These are phyloP conservation scores for Theobroma cacao DNA, from an alignment of 345 rosid species.

Conservation along the genomic window DNA sequence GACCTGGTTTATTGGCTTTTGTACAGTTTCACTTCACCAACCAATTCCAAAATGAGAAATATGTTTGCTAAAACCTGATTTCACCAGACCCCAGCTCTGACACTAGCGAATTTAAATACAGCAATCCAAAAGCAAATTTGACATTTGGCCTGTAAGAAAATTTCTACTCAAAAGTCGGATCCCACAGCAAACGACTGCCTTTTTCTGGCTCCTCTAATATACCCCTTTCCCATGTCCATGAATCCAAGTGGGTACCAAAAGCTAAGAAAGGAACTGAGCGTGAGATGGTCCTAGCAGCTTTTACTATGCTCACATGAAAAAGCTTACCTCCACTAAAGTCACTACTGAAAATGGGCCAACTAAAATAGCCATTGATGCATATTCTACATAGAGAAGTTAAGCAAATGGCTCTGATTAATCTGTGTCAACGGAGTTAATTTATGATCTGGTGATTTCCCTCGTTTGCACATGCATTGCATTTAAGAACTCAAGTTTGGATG, in stretches of 20 bases:
- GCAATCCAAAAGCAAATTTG: background rate
- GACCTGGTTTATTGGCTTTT: background rate
- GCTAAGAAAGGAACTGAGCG: slow-evolving; percentile 7
- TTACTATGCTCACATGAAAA: slow-evolving; percentile 34
- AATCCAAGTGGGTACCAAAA: slow-evolving; percentile 11
- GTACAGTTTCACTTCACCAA: background rate
- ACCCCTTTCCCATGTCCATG: background rate
- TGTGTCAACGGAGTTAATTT: background rate
- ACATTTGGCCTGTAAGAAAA: background rate
- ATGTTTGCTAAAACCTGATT: background rate
- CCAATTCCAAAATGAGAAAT: background rate
- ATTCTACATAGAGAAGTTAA: background rate
- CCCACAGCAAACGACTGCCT: background rate
- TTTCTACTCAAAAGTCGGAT: background rate
- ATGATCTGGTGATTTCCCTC: slow-evolving; percentile 18
- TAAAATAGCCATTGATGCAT: background rate
- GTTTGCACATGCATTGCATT: slow-evolving; percentile 48
- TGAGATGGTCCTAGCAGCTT: slow-evolving; percentile 31
- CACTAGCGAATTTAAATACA: background rate
- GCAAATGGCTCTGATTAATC: slow-evolving; percentile 10
- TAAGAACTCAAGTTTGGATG: slow-evolving; percentile 12
- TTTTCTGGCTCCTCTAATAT: background rate
- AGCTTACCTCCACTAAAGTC: slow-evolving; percentile 19
- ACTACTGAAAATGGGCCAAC: background rate
- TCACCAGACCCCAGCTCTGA: background rate